Conservation (phyloP, 352 stramenopile species). For the Pythium sukuiense region DNA sequence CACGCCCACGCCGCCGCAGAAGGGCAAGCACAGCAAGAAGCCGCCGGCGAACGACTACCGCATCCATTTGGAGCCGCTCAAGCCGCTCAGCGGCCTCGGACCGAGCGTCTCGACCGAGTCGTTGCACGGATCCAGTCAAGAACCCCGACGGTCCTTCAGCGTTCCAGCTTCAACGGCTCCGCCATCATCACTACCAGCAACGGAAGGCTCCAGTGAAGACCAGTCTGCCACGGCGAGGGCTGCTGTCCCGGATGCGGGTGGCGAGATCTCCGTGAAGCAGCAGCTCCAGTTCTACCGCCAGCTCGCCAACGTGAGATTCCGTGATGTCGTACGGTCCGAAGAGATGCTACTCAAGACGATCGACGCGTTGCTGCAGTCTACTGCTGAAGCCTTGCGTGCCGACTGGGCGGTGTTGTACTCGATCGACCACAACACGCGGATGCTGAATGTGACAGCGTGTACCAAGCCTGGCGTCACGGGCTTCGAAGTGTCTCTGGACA, state of each 20-base stretch:
- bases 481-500: conserved; percentile 52
- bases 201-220: background rate
- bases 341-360: conserved; percentile 47
- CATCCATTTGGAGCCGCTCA: conserved; percentile 64
- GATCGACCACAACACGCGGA: conserved; percentile 33
- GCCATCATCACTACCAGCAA: background rate
- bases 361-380: conserved; percentile 40
- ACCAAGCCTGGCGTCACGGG: conserved; percentile 41
- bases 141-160: conserved; percentile 2
- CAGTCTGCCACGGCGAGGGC: background rate
- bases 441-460: conserved; percentile 52
- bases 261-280: conserved; percentile 28
- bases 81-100: conserved; percentile 36
- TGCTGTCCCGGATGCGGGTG: background rate
- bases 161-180: background rate
- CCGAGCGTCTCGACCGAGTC: conserved; percentile 18
- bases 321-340: conserved; percentile 42
- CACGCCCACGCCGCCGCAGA: conserved; percentile 58
- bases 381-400: conserved; percentile 38
- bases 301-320: conserved; percentile 49
- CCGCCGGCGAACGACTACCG: conserved; percentile 44
- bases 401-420: conserved; percentile 61
- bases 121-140: background rate
- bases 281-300: conserved; percentile 65
- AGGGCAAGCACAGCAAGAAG: conserved; percentile 57